Percentiles rank a stretch among this genome's conserved stretches.
These are phyloP conservation scores for Craspedostauros australis DNA, from an alignment of 108 stramenopile species.

Conservation along the genomic window DNA sequence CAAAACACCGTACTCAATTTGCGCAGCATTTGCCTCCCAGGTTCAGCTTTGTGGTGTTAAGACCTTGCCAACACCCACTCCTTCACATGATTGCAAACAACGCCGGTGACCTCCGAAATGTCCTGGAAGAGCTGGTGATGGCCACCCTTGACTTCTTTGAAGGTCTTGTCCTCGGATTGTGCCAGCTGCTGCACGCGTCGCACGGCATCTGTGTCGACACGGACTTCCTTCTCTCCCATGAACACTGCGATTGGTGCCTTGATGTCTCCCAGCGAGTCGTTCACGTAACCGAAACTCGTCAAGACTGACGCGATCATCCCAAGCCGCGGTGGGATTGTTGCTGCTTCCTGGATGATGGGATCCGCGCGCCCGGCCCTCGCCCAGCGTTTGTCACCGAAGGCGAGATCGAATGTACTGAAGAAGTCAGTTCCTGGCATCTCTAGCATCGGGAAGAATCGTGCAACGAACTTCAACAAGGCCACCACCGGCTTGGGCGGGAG, in stretches of 20 bases:
- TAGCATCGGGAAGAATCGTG: constrained; percentile 16
- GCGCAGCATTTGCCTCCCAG: too few relatives aligned
- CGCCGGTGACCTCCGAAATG: constrained; percentile 8
- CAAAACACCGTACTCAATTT: too few relatives aligned
- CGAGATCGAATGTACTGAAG: constrained; percentile 18
- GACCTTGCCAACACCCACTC: too few relatives aligned
- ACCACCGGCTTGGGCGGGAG: constrained; percentile 16
- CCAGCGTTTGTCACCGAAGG: constrained; percentile 29
- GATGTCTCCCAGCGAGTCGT: neutral
- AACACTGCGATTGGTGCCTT: constrained; percentile 3
- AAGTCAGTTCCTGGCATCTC: constrained; percentile 20
- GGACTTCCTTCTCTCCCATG: constrained; percentile 3
- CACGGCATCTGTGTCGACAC: neutral
- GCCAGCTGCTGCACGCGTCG: constrained; percentile 1
- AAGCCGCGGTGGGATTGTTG: neutral
- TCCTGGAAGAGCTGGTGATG: constrained; percentile 31
- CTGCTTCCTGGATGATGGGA: constrained; percentile 4
- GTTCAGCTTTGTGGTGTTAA: too few relatives aligned
- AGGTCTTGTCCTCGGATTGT: neutral
- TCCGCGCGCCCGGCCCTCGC: constrained; percentile 10
- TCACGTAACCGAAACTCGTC: neutral
- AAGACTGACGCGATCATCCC: constrained; percentile 3
- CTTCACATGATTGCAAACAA: neutral
- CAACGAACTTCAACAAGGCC: neutral
- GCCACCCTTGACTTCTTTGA: constrained; percentile 8